Percentiles rank a stretch among this genome's conserved stretches.
Conservation (phyloP, 768 basidiomycete species). For the Calocybe cyanea region DNA sequence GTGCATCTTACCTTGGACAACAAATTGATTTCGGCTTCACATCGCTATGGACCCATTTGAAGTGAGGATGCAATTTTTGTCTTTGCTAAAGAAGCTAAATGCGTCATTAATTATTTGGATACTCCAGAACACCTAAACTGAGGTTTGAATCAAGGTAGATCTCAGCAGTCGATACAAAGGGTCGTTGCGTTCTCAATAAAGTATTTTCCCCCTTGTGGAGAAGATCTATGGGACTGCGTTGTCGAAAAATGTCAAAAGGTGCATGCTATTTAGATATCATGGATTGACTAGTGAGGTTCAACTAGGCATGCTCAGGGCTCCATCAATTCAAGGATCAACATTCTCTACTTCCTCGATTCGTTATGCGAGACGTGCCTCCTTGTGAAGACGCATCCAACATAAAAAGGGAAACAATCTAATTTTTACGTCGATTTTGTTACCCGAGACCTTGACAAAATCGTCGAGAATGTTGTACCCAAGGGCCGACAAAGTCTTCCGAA, state of each 20-base stretch:
- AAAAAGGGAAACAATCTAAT: constrained; percentile 38
- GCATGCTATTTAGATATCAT: constrained; percentile 6
- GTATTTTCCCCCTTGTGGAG: constrained; percentile 79
- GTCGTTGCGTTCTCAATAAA: constrained; percentile 84
- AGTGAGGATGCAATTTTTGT: constrained; percentile 71
- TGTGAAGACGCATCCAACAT: constrained; percentile 53
- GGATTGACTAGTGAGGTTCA: neutral
- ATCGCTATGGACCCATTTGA: constrained; percentile 60
- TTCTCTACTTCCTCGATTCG: constrained; percentile 86
- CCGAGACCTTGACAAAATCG: constrained; percentile 74
- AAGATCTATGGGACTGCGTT: constrained; percentile 93
- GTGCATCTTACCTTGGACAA: too few relatives aligned
- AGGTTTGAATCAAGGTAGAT: constrained; percentile 40
- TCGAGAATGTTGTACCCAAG: constrained; percentile 83
- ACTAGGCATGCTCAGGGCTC: constrained; percentile 51
- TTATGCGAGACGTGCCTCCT: constrained; percentile 77
- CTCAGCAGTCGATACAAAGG: constrained; percentile 86
- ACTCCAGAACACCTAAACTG: constrained; percentile 10
- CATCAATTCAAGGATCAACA: constrained; percentile 90
- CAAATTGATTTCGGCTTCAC: neutral
- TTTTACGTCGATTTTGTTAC: constrained; percentile 77
- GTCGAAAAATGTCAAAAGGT: constrained; percentile 91
- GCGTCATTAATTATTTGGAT: constrained; percentile 42
- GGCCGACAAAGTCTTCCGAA: constrained; percentile 88
- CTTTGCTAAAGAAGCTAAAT: constrained; percentile 56